Base-by-base conservation (phyloP, 1,139 yeast species). In the Hemisphaericaspora xylofermentans region DNA sequence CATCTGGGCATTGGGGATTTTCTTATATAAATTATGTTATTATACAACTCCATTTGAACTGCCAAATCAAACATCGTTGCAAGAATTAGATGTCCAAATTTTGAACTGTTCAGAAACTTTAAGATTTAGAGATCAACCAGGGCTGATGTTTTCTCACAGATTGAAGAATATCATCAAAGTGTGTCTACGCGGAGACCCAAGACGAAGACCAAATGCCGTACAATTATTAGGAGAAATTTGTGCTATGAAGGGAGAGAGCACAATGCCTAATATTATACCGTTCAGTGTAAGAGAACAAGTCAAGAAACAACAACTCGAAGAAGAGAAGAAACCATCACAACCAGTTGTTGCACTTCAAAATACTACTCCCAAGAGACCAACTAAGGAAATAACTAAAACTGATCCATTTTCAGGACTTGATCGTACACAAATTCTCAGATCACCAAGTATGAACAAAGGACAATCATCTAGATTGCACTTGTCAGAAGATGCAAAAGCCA, bases 1-100 rank as follows among this genome's bases (percentile, higher is more conserved):
- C 63, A 82, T 93, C 26, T 93, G 98, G 98, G 98, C 98, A 0
- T 68, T 93, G 44, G 98, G 98, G 12, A 81, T 91, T 22, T 86
- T 94, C 51, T 69, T 93, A 41, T 93, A 91, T 69, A 93, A 94
- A 61, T 68, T 93, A 43, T 87, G 98, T 59, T 93, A 87, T 64
- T 93, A 88, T 61, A 91, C 89, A 1, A 93, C 98, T 0, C 98
- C 98, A 0, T 93, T 93, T 61, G 98, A 93, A 63, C 77, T 78
- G 60, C 81, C 84, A 10, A 49, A 47, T 17, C 76, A 71, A 29
- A 47, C 52, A 3, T 56, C 68, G 3, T 52, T 72, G 36, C 63
- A 61, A 27, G 76, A 72, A 36, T 55, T 72, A 59, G 77, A 72
- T 47, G 49, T 44, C n/a, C 60, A 58, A 49, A 72, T 72, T 31